Evolutionary conservation across 345 rosid genomes (phyloP).

Genomic region (Reutealis trisperma): DNA sequence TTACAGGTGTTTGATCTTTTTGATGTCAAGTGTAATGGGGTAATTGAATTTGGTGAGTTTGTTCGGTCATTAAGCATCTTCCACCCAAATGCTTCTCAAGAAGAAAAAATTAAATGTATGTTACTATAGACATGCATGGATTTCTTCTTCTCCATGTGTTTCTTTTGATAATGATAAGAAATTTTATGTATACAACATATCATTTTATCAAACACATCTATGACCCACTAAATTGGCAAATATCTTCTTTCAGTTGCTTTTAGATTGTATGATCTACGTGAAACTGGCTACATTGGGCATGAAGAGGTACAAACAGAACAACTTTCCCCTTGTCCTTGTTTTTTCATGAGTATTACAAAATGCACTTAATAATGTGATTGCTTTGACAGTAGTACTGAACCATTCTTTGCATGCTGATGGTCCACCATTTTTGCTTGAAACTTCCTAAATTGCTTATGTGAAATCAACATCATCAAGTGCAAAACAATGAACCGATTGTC

Average conservation of each 20-base stretch:
- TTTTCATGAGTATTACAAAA: background rate
- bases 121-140: background rate
- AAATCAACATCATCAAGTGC: background rate
- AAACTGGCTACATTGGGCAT: constrained; percentile 61
- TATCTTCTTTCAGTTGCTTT: constrained; percentile 54
- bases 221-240: background rate
- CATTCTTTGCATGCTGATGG: background rate
- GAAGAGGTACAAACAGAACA: constrained; percentile 43
- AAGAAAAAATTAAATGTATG: constrained; percentile 59
- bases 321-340: background rate
- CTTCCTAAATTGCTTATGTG: background rate
- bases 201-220: too few relatives aligned
- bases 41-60: constrained; percentile 70
- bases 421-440: background rate
- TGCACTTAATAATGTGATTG: background rate
- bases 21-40: constrained; percentile 62
- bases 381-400: too few relatives aligned
- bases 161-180: background rate
- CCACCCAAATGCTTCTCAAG: constrained; percentile 56
- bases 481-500: background rate
- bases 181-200: background rate
- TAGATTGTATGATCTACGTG: constrained; percentile 55
- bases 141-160: background rate
- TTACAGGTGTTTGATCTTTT: constrained; percentile 63
- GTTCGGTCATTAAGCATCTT: constrained; percentile 65